Evolutionary conservation across 495 filamentous ascomycete species (phyloP).

Genomic region (Rhypophila decipiens): DNA sequence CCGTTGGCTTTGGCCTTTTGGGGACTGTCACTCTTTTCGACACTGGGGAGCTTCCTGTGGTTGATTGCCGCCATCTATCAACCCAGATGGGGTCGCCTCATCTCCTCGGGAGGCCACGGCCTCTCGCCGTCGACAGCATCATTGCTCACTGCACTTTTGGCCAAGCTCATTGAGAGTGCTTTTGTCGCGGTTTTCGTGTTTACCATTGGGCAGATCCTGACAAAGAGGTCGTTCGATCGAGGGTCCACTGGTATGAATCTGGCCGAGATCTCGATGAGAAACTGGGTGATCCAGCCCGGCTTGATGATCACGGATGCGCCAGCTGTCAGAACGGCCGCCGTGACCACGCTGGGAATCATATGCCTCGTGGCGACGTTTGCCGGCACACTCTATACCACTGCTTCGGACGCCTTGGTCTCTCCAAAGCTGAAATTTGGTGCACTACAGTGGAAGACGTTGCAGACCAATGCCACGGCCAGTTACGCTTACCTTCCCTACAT

Average conservation of each 20-base stretch:
- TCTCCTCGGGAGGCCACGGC: slow-evolving; percentile 40
- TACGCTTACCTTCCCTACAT: slow-evolving; percentile 56
- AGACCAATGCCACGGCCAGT: slow-evolving; percentile 47
- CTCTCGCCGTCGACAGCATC: slow-evolving; percentile 53
- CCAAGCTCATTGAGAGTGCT: slow-evolving; percentile 67
- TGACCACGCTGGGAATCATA: slow-evolving; percentile 52
- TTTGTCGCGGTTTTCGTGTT: slow-evolving; percentile 75
- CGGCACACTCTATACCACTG: slow-evolving; percentile 67
- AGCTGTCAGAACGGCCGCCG: slow-evolving; percentile 52
- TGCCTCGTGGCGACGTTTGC: slow-evolving; percentile 54
- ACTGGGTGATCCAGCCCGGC: slow-evolving; percentile 44
- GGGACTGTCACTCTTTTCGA: slow-evolving; percentile 59
- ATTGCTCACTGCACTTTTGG: slow-evolving; percentile 55
- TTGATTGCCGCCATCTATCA: slow-evolving; percentile 51
- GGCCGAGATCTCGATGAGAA: slow-evolving; percentile 62
- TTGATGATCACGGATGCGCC: slow-evolving; percentile 62
- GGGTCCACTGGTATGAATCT: slow-evolving; percentile 57
- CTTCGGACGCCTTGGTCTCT: slow-evolving; percentile 62
- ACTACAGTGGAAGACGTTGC: slow-evolving; percentile 36
- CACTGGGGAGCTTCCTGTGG: slow-evolving; percentile 58
- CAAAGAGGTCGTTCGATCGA: slow-evolving; percentile 52
- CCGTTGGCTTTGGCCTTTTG: slow-evolving; percentile 47
- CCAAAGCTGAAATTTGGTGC: slow-evolving; percentile 55
- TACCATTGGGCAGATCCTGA: slow-evolving; percentile 66
- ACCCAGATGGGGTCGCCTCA: slow-evolving; percentile 51